Percentiles rank a stretch among this genome's conserved stretches.
phyloP scores from a whole-genome alignment of 768 basidiomycete species.

The Rossbeevera mucosa region DNA sequence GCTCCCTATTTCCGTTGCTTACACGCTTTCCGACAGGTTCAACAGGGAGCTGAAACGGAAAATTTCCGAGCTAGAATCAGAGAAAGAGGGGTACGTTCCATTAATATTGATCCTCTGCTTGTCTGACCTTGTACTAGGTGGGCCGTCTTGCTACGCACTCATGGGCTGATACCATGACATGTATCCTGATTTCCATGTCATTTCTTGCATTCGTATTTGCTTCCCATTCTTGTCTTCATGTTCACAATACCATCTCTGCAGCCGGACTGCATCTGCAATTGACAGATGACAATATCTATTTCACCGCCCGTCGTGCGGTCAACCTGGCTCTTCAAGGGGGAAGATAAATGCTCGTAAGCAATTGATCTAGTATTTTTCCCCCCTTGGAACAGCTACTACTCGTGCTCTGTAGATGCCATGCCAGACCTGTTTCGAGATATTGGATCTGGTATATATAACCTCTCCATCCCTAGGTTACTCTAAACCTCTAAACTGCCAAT shows the following conservation, averaged over 20 bases:
- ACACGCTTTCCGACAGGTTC: conserved; percentile 3
- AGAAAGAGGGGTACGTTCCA: conserved; percentile 70
- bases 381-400: not conserved
- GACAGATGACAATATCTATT: conserved; percentile 12
- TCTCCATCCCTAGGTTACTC: conserved; percentile 12
- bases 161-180: conserved; percentile 39
- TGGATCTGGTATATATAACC: conserved; percentile 3
- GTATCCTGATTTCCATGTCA: conserved; percentile 18
- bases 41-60: conserved; percentile 64
- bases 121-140: conserved; percentile 44
- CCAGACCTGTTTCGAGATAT: conserved; percentile 2
- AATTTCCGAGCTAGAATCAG: conserved; percentile 64
- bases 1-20: conserved; percentile 25
- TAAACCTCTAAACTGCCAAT: conserved; percentile 3
- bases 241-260: conserved; percentile 16
- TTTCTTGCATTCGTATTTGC: conserved; percentile 17
- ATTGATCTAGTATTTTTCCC: not conserved
- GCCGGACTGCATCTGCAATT: conserved; percentile 17
- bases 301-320: conserved; percentile 7
- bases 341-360: conserved; percentile 17
- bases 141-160: conserved; percentile 53
- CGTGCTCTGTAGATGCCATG: not conserved
- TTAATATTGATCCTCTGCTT: not conserved
- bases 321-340: conserved; percentile 17
- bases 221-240: conserved; percentile 21